Evolutionary conservation across 2,329 filamentous ascomycete species (phyloP), one percentile per base, ranked within the genome.

Genomic region (Neonectria faginata): DNA sequence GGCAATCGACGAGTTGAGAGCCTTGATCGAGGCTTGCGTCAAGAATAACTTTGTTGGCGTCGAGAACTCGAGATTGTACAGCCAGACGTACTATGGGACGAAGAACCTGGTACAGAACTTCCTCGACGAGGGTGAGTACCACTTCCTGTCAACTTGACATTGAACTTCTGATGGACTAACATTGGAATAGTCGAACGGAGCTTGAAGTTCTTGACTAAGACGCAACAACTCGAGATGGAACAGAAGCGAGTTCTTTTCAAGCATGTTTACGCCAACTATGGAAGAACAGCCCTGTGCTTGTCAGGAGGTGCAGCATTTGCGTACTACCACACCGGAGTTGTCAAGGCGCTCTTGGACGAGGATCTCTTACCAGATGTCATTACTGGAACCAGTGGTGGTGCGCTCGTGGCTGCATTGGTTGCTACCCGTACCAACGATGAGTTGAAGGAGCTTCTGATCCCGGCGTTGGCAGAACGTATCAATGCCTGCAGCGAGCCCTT

Each of bases 1-100:
- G 63, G 85, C 90, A 0, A 83, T 93, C 3, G 91, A 95, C 67
- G 93, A 96, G 59, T 84, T 99, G 59, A 91, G 89, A 66, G 86
- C 86, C 1, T 80, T 98, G 64, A 83, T 97, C 20, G 93, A 97
- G 81, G 93, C 92, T 14, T 98, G 94, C 76, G 91, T 97, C 72
- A 99, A 97, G 85, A 97, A 94, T 79, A 98, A 99, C 76, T 99
- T 98, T 79, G 93, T 93, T 18, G 96, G 96, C 0, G 90, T 97
- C 14, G 96, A 99, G 79, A 98, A 97, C 73, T 89, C 95, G 10
- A 88, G 93, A 59, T 81, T 99, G n/a, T 99, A 99, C 78, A 97
- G 93, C 73, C 94, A 98, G 81, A 97, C 95, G 3, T 99, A 99
- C 77, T 97, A 94, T 72, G 96, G 96, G 33, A 98, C 96, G n/a